Conservation (phyloP, 2,329 filamentous ascomycete genomes). For the Colletotrichum australisinense region DNA sequence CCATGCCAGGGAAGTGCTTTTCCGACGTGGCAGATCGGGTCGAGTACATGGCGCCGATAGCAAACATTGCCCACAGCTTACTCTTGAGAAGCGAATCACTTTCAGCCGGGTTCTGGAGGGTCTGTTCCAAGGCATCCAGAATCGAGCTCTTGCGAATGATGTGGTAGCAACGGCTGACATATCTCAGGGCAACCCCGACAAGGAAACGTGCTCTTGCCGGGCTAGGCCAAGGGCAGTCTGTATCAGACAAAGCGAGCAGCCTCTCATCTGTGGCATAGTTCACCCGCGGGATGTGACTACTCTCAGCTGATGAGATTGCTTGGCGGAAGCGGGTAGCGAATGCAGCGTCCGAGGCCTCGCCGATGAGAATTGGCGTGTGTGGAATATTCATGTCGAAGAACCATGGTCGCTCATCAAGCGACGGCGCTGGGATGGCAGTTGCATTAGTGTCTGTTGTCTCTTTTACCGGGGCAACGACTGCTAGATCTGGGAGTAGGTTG, state of each 20-base stretch:
- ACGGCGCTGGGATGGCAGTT: conserved; percentile 31
- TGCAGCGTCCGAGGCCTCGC: conserved; percentile 49
- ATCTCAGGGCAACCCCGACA: conserved; percentile 53
- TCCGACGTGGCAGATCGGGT: conserved; percentile 47
- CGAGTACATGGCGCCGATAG: conserved; percentile 58
- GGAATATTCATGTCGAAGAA: conserved; percentile 48
- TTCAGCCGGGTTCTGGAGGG: conserved; percentile 47
- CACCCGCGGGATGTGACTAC: conserved; percentile 47
- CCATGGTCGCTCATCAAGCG: conserved; percentile 44
- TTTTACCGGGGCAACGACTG: background rate
- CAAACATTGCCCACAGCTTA: conserved; percentile 57
- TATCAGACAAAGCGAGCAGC: conserved; percentile 42
- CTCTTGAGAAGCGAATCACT: conserved; percentile 48
- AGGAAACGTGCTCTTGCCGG: conserved; percentile 50
- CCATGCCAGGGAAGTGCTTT: conserved; percentile 53
- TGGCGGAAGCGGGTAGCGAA: conserved; percentile 51
- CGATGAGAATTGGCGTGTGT: conserved; percentile 48
- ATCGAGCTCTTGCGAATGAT: conserved; percentile 53
- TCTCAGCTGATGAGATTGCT: conserved; percentile 44
- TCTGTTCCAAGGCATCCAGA: conserved; percentile 49
- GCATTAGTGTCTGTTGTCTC: conserved; percentile 23
- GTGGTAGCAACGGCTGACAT: conserved; percentile 54
- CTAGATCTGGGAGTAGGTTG: conserved; percentile 8
- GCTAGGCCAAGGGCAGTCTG: conserved; percentile 51
- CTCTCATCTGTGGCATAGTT: conserved; percentile 48